These are phyloP conservation scores for Pleurotus platypus DNA, from an alignment of 768 basidiomycete genomes.

Conservation along the genomic window DNA sequence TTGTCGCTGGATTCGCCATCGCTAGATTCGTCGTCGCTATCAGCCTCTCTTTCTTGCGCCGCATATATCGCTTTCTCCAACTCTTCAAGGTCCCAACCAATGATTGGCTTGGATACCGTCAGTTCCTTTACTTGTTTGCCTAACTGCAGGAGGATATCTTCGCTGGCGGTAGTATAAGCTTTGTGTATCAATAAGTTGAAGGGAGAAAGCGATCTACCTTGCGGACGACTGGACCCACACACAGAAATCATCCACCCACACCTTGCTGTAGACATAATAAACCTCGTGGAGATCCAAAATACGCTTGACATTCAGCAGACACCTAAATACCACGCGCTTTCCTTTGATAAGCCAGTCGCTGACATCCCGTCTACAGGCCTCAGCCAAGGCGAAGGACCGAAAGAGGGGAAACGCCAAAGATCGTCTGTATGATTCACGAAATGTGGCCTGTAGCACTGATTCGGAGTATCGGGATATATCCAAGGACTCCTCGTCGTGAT, in stretches of 20 bases:
- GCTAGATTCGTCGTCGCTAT: constrained; percentile 69
- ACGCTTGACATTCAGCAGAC: constrained; percentile 66
- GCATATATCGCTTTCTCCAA: constrained; percentile 56
- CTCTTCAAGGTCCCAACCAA: constrained; percentile 71
- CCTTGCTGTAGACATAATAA: constrained; percentile 85
- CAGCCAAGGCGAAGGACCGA: constrained; percentile 72
- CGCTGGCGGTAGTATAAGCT: constrained; percentile 35
- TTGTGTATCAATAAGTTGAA: neutral
- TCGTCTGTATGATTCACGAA: constrained; percentile 70
- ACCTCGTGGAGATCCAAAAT: constrained; percentile 81
- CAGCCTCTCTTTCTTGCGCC: constrained; percentile 35
- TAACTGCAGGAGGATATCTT: constrained; percentile 47
- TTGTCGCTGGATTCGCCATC: neutral
- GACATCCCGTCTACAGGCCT: constrained; percentile 65
- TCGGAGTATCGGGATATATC: constrained; percentile 26
- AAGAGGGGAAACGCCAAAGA: constrained; percentile 75
- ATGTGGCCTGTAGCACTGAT: constrained; percentile 44
- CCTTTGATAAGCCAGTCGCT: constrained; percentile 55
- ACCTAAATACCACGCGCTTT: constrained; percentile 58
- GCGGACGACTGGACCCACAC: constrained; percentile 73
- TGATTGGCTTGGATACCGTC: constrained; percentile 44
- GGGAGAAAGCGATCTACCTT: constrained; percentile 36
- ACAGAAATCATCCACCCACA: constrained; percentile 85
- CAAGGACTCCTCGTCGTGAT: constrained; percentile 12
- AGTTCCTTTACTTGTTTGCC: constrained; percentile 36